Conservation (phyloP, 2,329 filamentous ascomycete genomes). For the Exserohilum turcica region DNA sequence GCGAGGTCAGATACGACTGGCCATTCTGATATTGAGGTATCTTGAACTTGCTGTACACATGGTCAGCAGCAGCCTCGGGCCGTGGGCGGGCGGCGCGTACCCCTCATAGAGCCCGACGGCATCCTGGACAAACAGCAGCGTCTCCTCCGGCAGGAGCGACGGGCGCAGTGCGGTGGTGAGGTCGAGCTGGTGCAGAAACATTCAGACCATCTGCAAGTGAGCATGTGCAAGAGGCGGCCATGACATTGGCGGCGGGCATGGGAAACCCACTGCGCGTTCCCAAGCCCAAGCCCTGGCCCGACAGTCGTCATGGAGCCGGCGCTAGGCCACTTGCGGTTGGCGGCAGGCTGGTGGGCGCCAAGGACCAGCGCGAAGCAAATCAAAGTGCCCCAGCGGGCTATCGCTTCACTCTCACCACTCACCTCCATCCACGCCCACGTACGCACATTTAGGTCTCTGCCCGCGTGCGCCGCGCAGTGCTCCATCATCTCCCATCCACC, state of each 20-base stretch:
- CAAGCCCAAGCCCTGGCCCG: too few species aligned
- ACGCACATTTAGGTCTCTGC: neutral
- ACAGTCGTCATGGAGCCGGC: constrained; percentile 25
- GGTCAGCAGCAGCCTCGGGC: constrained; percentile 19
- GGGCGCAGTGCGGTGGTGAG: constrained; percentile 95
- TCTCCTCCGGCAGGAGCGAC: constrained; percentile 89
- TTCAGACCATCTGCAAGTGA: constrained; percentile 62
- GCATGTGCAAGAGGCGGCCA: constrained; percentile 19
- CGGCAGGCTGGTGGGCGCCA: constrained; percentile 18
- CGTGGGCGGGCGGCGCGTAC: constrained; percentile 58
- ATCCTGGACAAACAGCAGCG: constrained; percentile 94
- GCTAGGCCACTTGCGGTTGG: constrained; percentile 16
- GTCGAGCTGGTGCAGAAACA: constrained; percentile 96
- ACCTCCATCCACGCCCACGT: constrained; percentile 18
- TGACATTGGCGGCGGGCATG: constrained; percentile 11
- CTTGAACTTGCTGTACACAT: constrained; percentile 78
- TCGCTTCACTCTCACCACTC: constrained; percentile 29
- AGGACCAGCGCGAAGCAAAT: constrained; percentile 13
- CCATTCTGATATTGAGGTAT: constrained; percentile 92
- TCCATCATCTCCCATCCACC: neutral
- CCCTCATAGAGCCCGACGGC: constrained; percentile 97
- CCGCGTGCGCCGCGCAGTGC: constrained; percentile 2
- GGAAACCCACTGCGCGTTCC: constrained; percentile 11
- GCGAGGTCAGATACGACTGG: constrained; percentile 94
- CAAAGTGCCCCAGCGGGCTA: constrained; percentile 16